Evolutionary conservation across 1,284 basidiomycete genomes (phyloP).

Genomic region (Puccinia coronata): DNA sequence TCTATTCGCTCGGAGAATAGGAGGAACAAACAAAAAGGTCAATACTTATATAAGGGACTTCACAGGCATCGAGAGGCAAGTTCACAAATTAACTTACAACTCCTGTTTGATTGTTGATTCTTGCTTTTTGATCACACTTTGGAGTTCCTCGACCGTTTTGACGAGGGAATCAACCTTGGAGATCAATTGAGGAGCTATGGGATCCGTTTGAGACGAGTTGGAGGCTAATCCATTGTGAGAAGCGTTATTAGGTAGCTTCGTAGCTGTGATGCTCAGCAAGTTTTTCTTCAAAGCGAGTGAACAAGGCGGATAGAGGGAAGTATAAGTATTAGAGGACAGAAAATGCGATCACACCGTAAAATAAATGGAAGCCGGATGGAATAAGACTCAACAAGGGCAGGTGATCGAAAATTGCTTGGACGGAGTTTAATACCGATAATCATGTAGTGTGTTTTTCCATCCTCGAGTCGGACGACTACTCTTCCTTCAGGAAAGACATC

Average conservation of each 20-base stretch:
- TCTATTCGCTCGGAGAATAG: constrained; percentile 5
- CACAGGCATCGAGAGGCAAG: background rate
- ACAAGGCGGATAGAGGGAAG: background rate
- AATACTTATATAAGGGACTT: background rate
- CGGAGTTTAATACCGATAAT: constrained; percentile 49
- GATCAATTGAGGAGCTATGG: constrained; percentile 32
- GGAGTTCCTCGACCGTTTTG: constrained; percentile 48
- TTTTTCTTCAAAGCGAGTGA: constrained; percentile 23
- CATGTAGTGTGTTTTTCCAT: constrained; percentile 48
- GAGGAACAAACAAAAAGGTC: background rate
- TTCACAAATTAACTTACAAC: constrained; percentile 31
- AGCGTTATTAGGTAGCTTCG: constrained; percentile 21
- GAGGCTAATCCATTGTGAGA: constrained; percentile 28
- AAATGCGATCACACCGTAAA: background rate
- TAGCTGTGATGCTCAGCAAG: constrained; percentile 40
- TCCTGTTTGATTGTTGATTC: constrained; percentile 47
- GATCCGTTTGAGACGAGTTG: constrained; percentile 23
- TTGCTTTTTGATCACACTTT: constrained; percentile 44
- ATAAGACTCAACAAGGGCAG: constrained; percentile 47
- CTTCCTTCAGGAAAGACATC: constrained; percentile 49
- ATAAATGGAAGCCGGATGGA: background rate
- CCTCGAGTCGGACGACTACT: constrained; percentile 47
- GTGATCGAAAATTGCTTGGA: constrained; percentile 22
- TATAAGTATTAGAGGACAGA: background rate
- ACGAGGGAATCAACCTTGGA: constrained; percentile 41